Base-by-base conservation (phyloP, 768 basidiomycete species). In the Naganishia antarctica region DNA sequence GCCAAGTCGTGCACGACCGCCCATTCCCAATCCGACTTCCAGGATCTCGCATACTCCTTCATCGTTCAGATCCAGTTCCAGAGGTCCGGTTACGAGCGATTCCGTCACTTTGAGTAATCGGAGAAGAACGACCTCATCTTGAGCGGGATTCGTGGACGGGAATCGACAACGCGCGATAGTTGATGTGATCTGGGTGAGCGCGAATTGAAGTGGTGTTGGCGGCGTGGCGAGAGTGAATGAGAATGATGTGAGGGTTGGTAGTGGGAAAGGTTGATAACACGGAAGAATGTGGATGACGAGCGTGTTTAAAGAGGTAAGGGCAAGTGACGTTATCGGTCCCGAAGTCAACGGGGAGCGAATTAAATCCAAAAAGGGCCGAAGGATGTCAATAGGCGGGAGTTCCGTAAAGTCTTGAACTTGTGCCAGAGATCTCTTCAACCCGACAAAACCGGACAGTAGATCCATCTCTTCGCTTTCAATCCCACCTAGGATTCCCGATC, bases 21-120 rank as follows among this genome's bases (percentile, higher is more conserved):
- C 91, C 53, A 94, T 97, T 12, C 92, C 94, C 69, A 99, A 78
- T 4, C 97, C 94, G 0, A 93, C 94, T 78, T 99, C 96, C 70
- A 99, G 80, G 87, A 99, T 92, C 79, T 97, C 96, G 74, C 96
- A 99, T 16, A 98, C 87, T 74, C 92, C 91, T 60, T 96, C 84
- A 71, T 99, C 94, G 28, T 89, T 90, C 37, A 98, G 82, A 11
- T 81, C 80, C n/a, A 79, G 75, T 0, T 89, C 87, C 37, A 63
- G 78, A 79, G 59, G 85, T 82, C 66, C 49, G 68, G 87, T 86
- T 68, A 96, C 81, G 70, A 88, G 87, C 68, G 89, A 85, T 66
- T 90, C 85, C 59, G 94, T 91, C 18, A 98, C 86, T 8, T 86
- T 83, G 81, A 98, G 85, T 65, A 98, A 91, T 76, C 86, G 89